Percentiles rank a stretch among this genome's conserved stretches.
Conservation (phyloP, 1,284 basidiomycete genomes). For the Microstroma glucosiphilum region DNA sequence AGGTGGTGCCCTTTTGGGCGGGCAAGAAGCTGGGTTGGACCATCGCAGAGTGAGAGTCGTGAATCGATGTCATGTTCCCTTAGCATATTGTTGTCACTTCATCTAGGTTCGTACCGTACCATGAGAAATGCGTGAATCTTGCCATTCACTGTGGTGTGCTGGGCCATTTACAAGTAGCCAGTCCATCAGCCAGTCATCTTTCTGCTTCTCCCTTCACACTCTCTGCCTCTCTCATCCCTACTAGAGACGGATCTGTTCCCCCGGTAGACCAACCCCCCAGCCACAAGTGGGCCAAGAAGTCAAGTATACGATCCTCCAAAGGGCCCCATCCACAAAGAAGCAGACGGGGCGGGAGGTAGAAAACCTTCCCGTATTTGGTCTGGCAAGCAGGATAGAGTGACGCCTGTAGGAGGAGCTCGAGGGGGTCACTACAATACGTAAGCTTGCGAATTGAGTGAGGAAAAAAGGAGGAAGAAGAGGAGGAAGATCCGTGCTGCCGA, state of each 20-base stretch:
- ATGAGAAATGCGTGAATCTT: too few species aligned
- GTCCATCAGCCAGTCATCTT: too few species aligned
- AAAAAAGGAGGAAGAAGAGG: conserved; percentile 3
- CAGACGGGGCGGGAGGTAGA: too few species aligned
- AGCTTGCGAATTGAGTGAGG: conserved; percentile 8
- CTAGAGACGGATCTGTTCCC: too few species aligned
- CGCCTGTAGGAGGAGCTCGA: conserved; percentile 13
- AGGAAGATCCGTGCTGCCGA: neutral
- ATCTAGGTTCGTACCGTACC: too few species aligned
- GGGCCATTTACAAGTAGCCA: too few species aligned
- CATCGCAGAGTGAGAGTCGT: conserved; percentile 53
- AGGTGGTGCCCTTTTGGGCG: conserved; percentile 84
- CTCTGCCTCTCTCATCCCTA: too few species aligned
- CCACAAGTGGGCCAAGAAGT: too few species aligned
- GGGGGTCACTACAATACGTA: conserved; percentile 13
- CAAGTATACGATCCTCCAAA: too few species aligned
- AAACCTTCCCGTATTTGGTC: neutral
- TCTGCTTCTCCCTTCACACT: too few species aligned
- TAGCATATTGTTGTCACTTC: neutral
- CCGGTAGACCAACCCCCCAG: too few species aligned
- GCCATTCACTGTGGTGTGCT: too few species aligned
- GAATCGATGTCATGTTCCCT: neutral
- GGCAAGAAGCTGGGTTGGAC: conserved; percentile 78
- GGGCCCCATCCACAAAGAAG: neutral
- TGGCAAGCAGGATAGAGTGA: conserved; percentile 7